Conservation (phyloP, 345 rosid genomes). For the Geranium brycei region DNA sequence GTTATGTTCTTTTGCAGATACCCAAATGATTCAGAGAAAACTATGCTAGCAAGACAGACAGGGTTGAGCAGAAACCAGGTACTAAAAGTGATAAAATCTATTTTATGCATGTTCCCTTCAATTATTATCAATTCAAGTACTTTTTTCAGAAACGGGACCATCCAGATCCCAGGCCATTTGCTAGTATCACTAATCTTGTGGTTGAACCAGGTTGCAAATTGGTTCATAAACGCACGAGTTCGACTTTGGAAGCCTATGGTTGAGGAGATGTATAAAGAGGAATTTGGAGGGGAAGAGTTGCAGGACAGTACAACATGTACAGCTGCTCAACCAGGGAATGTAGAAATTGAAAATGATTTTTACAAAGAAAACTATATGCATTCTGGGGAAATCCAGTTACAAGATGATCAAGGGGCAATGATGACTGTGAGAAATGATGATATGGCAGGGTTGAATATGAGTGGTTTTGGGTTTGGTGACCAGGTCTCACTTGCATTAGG, state of each 20-base stretch:
- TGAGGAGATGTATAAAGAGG: constrained; percentile 99
- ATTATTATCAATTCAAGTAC: too few species aligned
- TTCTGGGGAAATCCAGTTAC: constrained; percentile 23
- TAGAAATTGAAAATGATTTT: constrained; percentile 17
- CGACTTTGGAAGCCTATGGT: constrained; percentile 99
- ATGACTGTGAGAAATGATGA: constrained; percentile 44
- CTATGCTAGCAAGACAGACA: constrained; percentile 93
- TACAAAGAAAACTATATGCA: constrained; percentile 22
- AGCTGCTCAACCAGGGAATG: background rate
- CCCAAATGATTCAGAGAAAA: constrained; percentile 95
- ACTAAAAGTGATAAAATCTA: background rate
- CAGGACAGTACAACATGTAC: constrained; percentile 11
- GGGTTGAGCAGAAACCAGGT: constrained; percentile 99
- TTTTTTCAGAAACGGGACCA: too few species aligned
- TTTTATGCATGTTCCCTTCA: too few species aligned
- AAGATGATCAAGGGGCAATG: constrained; percentile 26
- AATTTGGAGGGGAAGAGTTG: constrained; percentile 56
- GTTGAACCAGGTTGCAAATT: constrained; percentile 64
- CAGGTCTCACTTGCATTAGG: constrained; percentile 78
- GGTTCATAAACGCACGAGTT: constrained; percentile 97
- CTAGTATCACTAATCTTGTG: background rate
- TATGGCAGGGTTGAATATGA: constrained; percentile 40
- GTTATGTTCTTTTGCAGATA: constrained; percentile 30
- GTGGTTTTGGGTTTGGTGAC: constrained; percentile 40
- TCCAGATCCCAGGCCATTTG: too few species aligned